phyloP scores from a whole-genome alignment of 2,329 filamentous ascomycete genomes.

The Diaporthe capsici region DNA sequence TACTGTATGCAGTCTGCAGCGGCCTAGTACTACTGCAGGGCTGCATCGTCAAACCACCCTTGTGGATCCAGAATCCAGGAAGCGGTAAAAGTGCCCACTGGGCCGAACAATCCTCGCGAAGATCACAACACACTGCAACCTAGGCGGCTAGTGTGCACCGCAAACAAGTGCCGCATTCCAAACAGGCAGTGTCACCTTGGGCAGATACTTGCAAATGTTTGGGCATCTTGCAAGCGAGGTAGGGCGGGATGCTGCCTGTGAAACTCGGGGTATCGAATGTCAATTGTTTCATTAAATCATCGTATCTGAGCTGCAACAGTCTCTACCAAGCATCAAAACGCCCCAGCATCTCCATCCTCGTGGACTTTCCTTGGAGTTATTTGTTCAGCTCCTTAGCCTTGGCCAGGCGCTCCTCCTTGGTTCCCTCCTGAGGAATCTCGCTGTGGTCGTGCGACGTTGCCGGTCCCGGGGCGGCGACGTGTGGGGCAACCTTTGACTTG shows the following conservation, averaged over 20 bases:
- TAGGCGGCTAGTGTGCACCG: background rate
- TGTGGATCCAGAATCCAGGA: background rate
- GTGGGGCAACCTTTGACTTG: constrained; percentile 64
- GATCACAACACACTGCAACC: background rate
- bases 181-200: background rate
- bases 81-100: background rate
- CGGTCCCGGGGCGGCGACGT: constrained; percentile 71
- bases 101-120: background rate
- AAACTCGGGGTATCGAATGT: background rate
- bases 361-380: background rate
- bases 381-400: constrained; percentile 77
- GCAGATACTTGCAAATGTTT: background rate
- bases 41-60: background rate
- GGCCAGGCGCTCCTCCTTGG: constrained; percentile 77
- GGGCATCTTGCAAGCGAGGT: constrained; percentile 6
- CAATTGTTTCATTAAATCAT: constrained; percentile 19
- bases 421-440: constrained; percentile 66
- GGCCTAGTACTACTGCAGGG: background rate
- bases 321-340: constrained; percentile 3
- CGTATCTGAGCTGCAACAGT: constrained; percentile 8
- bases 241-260: background rate
- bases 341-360: background rate
- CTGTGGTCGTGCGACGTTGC: constrained; percentile 68
- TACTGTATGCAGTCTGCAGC: background rate
- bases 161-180: background rate